Evolutionary conservation across 2,329 filamentous ascomycete genomes (phyloP), one percentile per base, ranked within the genome.

Genomic region (Alternaria ventricosa): DNA sequence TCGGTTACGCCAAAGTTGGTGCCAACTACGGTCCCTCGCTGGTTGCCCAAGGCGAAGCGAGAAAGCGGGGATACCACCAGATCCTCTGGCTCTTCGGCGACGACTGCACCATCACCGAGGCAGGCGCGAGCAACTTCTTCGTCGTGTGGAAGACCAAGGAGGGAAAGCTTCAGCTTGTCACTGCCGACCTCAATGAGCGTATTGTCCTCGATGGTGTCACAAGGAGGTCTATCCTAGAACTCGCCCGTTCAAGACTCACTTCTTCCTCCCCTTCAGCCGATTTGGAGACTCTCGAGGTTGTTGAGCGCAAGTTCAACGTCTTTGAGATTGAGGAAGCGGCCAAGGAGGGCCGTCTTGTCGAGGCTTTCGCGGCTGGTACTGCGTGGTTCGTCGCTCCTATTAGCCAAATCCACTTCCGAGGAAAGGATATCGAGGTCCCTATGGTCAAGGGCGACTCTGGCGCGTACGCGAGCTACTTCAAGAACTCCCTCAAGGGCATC

Each of bases 121-220:
- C 94, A 3, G 94, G 94, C 5, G 94, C 93, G 12, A 92, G 89
- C 75, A 97, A 97, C 82, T 97, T 97, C 83, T 97, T 97, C 75
- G 85, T 97, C 8, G 84, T 97, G 12, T 94, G 91, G 92, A 87
- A 85, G 76, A 87, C 86, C 50, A 87, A 85, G 77, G 87, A 90
- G 71, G 89, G 87, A 8, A 86, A 84, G 72, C 75, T 87, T 23
- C 86, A 96, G 83, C 85, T 97, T 30, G 85, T 97, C 60, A 97
- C 94, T 3, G 93, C 94, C 3, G 92, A 93, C 9, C 82, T 97
- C 46, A 91, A 91, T 61, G 92, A 93, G 75, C 89, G 91, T 75
- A 86, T 97, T 64, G 97, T 97, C 71, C 85, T 97, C 4, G 92
- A 95, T 66, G 94, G 94, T 67, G 90, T 97, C 11, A 97, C 94